Conservation (phyloP, 2,329 filamentous ascomycete species). For the Cladosporium sp. region DNA sequence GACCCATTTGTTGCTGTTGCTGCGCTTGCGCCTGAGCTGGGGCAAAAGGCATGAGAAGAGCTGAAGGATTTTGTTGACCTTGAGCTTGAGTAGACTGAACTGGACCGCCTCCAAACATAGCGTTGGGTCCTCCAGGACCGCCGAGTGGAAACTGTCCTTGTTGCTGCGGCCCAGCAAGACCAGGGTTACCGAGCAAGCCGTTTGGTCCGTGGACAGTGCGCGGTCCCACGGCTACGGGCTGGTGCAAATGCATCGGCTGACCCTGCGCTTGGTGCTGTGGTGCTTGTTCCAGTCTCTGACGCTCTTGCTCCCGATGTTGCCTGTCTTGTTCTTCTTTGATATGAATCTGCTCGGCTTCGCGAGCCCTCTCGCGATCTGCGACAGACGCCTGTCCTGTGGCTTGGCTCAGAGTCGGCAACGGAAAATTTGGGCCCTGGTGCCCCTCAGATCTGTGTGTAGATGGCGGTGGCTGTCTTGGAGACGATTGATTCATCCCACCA, state of each 20-base stretch:
- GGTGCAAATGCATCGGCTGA: slow-evolving; percentile 78
- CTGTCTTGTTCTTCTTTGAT: slow-evolving; percentile 59
- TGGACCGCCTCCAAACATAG: slow-evolving; percentile 67
- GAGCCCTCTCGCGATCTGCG: slow-evolving; percentile 42
- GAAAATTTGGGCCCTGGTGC: slow-evolving; percentile 39
- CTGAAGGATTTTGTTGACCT: slow-evolving; percentile 46
- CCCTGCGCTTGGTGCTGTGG: slow-evolving; percentile 82
- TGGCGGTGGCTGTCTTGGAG: slow-evolving; percentile 35
- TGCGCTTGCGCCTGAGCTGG: slow-evolving; percentile 24
- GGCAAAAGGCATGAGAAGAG: slow-evolving; percentile 43
- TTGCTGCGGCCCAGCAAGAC: slow-evolving; percentile 40
- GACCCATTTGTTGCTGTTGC: slow-evolving; percentile 24
- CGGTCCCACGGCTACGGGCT: slow-evolving; percentile 75
- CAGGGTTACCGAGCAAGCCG: slow-evolving; percentile 65
- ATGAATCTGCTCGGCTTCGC: slow-evolving; percentile 51
- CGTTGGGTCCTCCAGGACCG: slow-evolving; percentile 55
- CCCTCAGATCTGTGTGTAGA: slow-evolving; percentile 24
- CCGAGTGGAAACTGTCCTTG: slow-evolving; percentile 50
- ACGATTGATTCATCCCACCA: slow-evolving; percentile 40
- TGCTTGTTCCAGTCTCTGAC: slow-evolving; percentile 63
- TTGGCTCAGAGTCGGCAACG: slow-evolving; percentile 42
- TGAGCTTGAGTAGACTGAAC: slow-evolving; percentile 58
- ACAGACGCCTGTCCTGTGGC: slow-evolving; percentile 36
- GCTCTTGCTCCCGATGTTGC: slow-evolving; percentile 57
- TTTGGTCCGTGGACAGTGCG: slow-evolving; percentile 90